A percentile compares a stretch with the other conserved stretches of the same genome.
phyloP scores from a whole-genome alignment of 768 basidiomycete genomes.

The Serendipita indica region DNA sequence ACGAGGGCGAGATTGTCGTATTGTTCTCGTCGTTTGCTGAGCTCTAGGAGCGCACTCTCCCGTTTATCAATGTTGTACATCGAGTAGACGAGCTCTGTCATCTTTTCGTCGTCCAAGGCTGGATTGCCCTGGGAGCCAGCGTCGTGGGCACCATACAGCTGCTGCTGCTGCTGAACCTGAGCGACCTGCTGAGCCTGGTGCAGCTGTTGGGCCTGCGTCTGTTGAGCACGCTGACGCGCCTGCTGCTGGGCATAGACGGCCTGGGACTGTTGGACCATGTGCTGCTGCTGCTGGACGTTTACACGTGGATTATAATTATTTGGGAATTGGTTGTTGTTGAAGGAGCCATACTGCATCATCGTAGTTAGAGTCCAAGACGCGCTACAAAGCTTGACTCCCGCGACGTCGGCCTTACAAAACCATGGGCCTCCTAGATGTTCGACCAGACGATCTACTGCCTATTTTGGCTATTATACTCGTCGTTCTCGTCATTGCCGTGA shows the following conservation, averaged over 20 bases:
- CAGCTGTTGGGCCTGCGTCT: neutral
- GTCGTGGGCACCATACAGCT: neutral
- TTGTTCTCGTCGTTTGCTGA: constrained; percentile 98
- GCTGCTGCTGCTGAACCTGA: constrained; percentile 4
- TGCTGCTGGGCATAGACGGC: neutral
- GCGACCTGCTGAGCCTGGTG: neutral
- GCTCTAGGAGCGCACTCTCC: constrained; percentile 80
- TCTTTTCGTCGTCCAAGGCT: neutral
- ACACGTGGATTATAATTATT: neutral
- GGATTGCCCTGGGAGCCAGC: neutral
- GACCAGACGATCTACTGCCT: constrained; percentile 6
- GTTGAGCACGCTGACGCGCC: neutral
- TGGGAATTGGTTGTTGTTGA: constrained; percentile 6
- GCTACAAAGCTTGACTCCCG: neutral
- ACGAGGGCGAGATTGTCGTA: constrained; percentile 97
- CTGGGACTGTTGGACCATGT: neutral
- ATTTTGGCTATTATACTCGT: constrained; percentile 3
- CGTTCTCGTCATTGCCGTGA: neutral
- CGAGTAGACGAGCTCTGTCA: constrained; percentile 24
- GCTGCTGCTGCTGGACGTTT: neutral
- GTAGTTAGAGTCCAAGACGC: constrained; percentile 6
- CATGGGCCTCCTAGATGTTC: constrained; percentile 4
- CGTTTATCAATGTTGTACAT: constrained; percentile 34
- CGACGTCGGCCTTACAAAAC: neutral
- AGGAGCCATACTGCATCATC: neutral